Evolutionary conservation across 139 green algal species (phyloP).

Genomic region (Edaphochlamys debaryana): DNA sequence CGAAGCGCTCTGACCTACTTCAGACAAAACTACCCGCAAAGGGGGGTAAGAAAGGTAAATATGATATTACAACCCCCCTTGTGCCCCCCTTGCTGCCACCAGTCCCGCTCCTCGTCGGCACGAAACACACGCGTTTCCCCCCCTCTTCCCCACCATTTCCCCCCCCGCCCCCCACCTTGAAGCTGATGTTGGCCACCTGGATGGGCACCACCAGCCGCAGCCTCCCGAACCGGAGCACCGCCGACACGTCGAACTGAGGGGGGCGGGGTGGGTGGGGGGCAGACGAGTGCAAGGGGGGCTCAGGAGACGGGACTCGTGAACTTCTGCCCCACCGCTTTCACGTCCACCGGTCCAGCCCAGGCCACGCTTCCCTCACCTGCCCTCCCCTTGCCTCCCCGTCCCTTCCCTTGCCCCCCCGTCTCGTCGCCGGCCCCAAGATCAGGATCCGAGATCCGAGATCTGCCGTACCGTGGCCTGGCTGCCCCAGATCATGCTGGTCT

Average conservation of each 20-base stretch:
- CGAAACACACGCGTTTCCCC: too few relatives aligned
- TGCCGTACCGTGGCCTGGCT: slow-evolving; percentile 12
- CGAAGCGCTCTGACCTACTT: too few relatives aligned
- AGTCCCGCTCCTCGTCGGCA: too few relatives aligned
- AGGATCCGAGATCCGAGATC: too few relatives aligned
- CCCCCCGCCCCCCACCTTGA: slow-evolving; percentile 49
- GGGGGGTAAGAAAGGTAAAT: too few relatives aligned
- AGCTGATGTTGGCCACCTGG: slow-evolving; percentile 55
- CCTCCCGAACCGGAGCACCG: slow-evolving; percentile 50
- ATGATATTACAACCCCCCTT: too few relatives aligned
- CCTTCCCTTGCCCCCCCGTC: not conserved
- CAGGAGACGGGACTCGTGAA: too few relatives aligned
- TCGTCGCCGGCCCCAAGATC: not conserved
- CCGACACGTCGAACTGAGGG: slow-evolving; percentile 58
- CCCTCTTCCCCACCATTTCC: too few relatives aligned
- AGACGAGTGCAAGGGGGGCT: too few relatives aligned
- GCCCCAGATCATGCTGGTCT: slow-evolving; percentile 53
- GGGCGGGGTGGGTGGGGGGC: not conserved
- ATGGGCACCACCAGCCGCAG: slow-evolving; percentile 58
- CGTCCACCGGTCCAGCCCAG: not conserved
- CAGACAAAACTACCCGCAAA: too few relatives aligned
- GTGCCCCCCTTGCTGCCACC: too few relatives aligned
- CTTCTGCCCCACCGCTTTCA: not conserved
- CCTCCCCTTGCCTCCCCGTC: not conserved
- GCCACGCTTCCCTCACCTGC: not conserved